Base-by-base conservation (phyloP, 2,329 filamentous ascomycete species). In the Monosporascus sp. region DNA sequence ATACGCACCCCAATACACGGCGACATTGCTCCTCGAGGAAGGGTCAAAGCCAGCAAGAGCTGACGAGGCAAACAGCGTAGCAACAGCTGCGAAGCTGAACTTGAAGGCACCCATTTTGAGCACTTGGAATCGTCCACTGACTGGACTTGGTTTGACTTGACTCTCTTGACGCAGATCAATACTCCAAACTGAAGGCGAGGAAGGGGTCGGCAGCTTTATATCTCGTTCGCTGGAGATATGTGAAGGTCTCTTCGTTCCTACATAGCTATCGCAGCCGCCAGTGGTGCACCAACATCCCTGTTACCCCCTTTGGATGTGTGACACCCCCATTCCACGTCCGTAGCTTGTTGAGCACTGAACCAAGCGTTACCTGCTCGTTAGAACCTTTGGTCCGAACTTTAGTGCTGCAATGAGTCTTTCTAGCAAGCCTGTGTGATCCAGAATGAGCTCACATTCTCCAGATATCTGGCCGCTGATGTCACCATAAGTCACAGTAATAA, bases 11-110 rank as follows among this genome's bases (percentile, higher is more conserved):
- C 58, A 60, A 65, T 70, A 51, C 37, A 50, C 50, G 20, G 55
- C 58, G 24, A 87, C 65, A 57, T 85, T 87, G 47, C 67, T 72
- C 1, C 62, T 59, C 2, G 77, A 73, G 11, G 63, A 64, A 2
- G 78, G 54, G 52, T 76, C 69, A 56, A 80, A 76, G 14, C 68
- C 72, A 24, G 71, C 72, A 31, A 65, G 53, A 27, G 59, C 64
- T 6, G 24, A 46, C 4, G 43, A 31, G 5, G 5, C 20, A 24
- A 46, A 27, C 5, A 46, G 43, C 3, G 43, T 27, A 24, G 43
- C 43, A 46, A 27, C 24, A 2, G 43, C n/a, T 17, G 24, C 43
- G 22, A 46, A n/a, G 14, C 11, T 18, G 4, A 46, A 27, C 22
- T 46, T 31, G 6, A 46, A 25, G 20, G 43, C 24, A 22, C 20